Base-by-base conservation (phyloP, 164 flowering plant genomes). In the Vitis cinerea region DNA sequence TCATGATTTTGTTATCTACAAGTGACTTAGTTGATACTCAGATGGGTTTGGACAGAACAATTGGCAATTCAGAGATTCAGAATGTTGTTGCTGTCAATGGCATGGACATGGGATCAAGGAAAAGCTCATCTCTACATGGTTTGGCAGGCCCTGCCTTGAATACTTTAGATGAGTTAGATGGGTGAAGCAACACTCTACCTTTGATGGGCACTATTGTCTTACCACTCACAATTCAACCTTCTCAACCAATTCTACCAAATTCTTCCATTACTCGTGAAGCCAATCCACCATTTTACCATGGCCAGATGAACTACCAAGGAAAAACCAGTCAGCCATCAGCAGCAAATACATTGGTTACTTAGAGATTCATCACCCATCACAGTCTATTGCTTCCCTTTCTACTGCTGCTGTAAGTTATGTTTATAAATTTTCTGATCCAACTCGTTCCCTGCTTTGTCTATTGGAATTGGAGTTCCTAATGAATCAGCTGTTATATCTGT, bases 21-120 rank as follows among this genome's bases (percentile, higher is more conserved):
- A 76, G 75, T 74, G 87, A 84, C 68, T 76, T 81, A 67, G 78
- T 77, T 10, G 85, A 79, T 73, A 74, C 80, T 68, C 65, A 79
- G 8, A 62, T 72, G 59, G 60, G 80, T 67, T 27, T 81, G 17
- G 67, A 65, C 10, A 69, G 74, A 19, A 50, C 30, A 23, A 80
- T 73, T 61, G 74, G 68, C 50, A 82, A 84, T 70, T 79, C 87
- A 72, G 87, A 81, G 74, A 44, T 78, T 58, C 80, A 84, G 64
- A 82, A 68, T 74, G 78, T 84, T 1, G 87, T 84, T 53, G 83
- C 85, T 64, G 82, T 84, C 47, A 84, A 84, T 82, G 84, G 85
- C 66, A 81, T 83, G 84, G 81, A 81, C 66, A 37, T 70, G 31
- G 86, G 82, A 3, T 79, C 82, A 1, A 77, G 77, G 61, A 81